Evolutionary conservation across 2,329 filamentous ascomycete species (phyloP), one percentile per base, ranked within the genome.

Genomic region (Emergomyces africanus): DNA sequence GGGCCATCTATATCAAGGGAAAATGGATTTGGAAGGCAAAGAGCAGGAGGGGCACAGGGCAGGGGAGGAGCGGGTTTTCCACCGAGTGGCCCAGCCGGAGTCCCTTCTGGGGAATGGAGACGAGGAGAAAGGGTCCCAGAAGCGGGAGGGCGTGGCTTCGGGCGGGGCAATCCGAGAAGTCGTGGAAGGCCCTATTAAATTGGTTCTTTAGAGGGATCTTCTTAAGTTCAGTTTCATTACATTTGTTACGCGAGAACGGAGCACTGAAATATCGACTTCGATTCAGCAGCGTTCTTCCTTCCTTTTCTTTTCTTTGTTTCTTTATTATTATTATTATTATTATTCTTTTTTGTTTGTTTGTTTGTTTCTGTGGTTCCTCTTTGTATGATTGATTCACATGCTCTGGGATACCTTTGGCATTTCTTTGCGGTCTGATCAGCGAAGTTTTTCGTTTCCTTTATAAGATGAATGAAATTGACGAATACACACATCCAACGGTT

Each of bases 51-150:
- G 23, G 69, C 70, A 23, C 66, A 71, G 61, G 69, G 73, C 76
- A 57, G 71, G 69, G 41, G 72, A 71, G 48, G 72, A 73, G n/a
- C n/a, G n/a, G 74, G 75, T 67, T 44, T 42, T 14, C 53, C 39
- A 33, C 71, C 71, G 48, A 75, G 71, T 59, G 69, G 66, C 23
- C 74, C 73, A 6, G 68, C 67, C 48, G 71, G 71, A 54, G 66
- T 78, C 60, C 72, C 77, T 59, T 62, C 69, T 64, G 74, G 79
- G 39, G 74, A 82, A 66, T 79, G 79, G 70, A 75, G 76, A 61
- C 71, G 77, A 54, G 74, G 77, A 41, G 75, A 79, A 66, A 68
- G 77, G 60, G 55, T 78, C 55, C 76, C 76, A 18, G 74, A 76
- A 42, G 18, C 63, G 60, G 66, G 68, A 60, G 66, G 70, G 62